Percentiles rank a stretch among this genome's conserved stretches.
Conservation (phyloP, 495 filamentous ascomycete species). For the Amphirosellinia nigrospora region DNA sequence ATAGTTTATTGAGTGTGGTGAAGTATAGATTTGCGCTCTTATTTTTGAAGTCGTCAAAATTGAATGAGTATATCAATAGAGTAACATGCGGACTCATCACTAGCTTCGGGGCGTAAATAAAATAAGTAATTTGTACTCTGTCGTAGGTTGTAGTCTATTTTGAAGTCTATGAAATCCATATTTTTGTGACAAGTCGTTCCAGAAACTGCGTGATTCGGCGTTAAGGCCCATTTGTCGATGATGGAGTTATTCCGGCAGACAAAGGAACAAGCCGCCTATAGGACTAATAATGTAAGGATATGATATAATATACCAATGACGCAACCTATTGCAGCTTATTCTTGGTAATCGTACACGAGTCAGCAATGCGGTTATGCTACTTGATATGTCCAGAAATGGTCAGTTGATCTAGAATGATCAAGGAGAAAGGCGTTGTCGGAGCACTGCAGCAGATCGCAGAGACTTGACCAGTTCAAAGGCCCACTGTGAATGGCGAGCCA, state of each 20-base stretch:
- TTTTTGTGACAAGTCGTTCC: not conserved
- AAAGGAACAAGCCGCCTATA: not conserved
- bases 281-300: not conserved
- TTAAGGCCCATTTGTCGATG: not conserved
- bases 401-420: not conserved
- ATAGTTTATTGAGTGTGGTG: not conserved
- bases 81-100: not conserved
- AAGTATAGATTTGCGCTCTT: too few species aligned
- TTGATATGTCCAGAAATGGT: not conserved
- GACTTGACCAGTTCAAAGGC: conserved; percentile 1
- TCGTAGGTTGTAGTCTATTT: not conserved
- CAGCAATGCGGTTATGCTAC: not conserved
- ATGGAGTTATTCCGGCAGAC: not conserved
- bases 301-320: not conserved
- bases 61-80: not conserved
- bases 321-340: not conserved
- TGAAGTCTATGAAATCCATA: not conserved
- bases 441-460: conserved; percentile 15
- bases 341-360: not conserved
- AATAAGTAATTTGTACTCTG: too few species aligned
- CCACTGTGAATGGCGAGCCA: conserved; percentile 6
- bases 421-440: not conserved
- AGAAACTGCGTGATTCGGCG: not conserved
- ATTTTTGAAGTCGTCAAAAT: too few species aligned
- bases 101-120: not conserved